Conservation (phyloP, 129 eudicot genomes). For the Saposhnikovia divaricata region DNA sequence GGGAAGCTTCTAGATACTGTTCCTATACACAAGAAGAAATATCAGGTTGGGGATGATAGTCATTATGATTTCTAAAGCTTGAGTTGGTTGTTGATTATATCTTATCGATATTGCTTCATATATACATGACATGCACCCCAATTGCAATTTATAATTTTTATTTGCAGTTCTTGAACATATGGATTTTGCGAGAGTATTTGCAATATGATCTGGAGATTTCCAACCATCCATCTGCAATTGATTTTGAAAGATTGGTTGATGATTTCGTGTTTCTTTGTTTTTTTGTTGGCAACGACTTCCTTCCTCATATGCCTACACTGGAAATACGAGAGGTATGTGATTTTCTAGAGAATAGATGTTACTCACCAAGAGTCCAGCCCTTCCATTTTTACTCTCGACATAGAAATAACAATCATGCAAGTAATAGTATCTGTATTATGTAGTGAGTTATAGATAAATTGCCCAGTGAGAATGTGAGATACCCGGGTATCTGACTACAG, state of each 20-base stretch:
- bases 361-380: not conserved
- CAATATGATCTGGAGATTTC: constrained; percentile 79
- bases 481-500: not conserved
- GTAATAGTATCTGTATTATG: not conserved
- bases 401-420: not conserved
- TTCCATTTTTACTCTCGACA: not conserved
- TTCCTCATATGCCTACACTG: constrained; percentile 98
- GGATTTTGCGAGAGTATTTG: constrained; percentile 94
- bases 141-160: not conserved
- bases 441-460: not conserved
- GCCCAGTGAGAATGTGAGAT: not conserved
- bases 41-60: constrained; percentile 51
- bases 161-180: constrained; percentile 84
- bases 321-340: constrained; percentile 93
- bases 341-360: not conserved
- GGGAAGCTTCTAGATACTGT: constrained; percentile 39
- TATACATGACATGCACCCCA: not conserved
- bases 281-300: constrained; percentile 97
- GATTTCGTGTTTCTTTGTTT: constrained; percentile 92
- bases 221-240: constrained; percentile 63
- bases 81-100: not conserved
- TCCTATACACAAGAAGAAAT: constrained; percentile 85
- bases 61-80: not conserved
- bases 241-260: constrained; percentile 84
- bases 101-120: not conserved